Conservation (phyloP, 1,284 basidiomycete genomes). For the Ceratobasidium sp. region DNA sequence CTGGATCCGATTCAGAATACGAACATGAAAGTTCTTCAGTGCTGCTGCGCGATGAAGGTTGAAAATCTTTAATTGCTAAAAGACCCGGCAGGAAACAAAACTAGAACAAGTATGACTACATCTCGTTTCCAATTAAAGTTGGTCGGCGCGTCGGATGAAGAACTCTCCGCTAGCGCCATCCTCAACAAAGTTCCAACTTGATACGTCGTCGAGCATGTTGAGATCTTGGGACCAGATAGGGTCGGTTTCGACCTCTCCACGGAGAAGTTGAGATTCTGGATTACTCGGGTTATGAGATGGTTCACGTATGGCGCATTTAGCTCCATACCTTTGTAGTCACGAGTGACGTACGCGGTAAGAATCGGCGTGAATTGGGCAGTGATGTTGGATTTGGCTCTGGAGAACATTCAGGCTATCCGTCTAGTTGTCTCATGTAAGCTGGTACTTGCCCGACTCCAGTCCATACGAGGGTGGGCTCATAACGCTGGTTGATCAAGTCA, state of each 20-base stretch:
- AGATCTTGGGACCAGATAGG: neutral
- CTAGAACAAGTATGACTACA: neutral
- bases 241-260: neutral
- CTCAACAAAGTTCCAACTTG: neutral
- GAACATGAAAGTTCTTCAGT: no score
- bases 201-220: no score
- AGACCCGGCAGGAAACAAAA: neutral
- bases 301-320: no score
- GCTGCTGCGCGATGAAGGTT: no score
- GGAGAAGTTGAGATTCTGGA: neutral
- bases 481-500: neutral
- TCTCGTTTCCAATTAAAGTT: neutral
- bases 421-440: neutral
- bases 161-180: neutral
- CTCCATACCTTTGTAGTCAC: constrained; percentile 1
- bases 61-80: no score
- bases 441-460: constrained; percentile 12
- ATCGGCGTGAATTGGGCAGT: constrained; percentile 13
- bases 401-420: neutral
- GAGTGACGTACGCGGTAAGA: constrained; percentile 5
- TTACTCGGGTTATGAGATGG: no score
- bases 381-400: constrained; percentile 12
- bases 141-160: neutral
- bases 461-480: constrained; percentile 18
- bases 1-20: no score